Base-by-base conservation (phyloP, 1,284 basidiomycete genomes). In the Bondarzewia mesenterica region DNA sequence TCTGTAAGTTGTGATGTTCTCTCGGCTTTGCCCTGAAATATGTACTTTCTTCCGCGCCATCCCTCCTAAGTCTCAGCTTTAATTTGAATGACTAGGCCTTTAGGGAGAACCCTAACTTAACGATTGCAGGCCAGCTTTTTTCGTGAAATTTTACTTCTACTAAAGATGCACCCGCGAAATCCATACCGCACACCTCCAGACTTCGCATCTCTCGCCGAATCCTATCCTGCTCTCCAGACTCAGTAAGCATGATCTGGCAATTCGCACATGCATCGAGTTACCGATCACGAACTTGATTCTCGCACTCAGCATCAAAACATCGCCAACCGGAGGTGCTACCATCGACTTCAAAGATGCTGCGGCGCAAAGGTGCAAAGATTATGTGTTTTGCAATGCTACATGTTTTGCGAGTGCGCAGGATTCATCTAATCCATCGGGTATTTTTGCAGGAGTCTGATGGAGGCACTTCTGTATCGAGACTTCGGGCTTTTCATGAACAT, bases 291-390 rank as follows among this genome's bases (percentile, higher is more conserved):
- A n/a, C 38, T 5, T 41, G 7, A 22, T 23, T 10, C n/a, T n/a
- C n/a, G n/a, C n/a, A 27, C 12, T 18, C 39, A 75, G 70, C 51
- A 50, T 71, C 26, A 58, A 67, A 8, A 42, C 53, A 39, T 67
- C 63, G 0, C 48, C 63, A 5, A 58, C 56, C 25, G 72, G 71
- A 0, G 58, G 61, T 5, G 56, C 59, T 7, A 73, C 73, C 0
- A 81, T 95, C 46, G 77, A 94, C 60, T 95, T 92, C 59, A 76
- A 82, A 54, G 71, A 88, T 60, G 71, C 77, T 8, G 62, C 62
- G 0, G 80, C 89, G 5, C 80, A 91, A 62, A 75, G 85, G 88
- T 88, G 32, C 36, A 44, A 16, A 26, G 3, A 29, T 45, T 26
- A 18, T 42, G 4, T 23, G 15, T 6, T 22, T 26, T 29, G 25